Conservation (phyloP, 805 yeast genomes). For the Spathaspora passalidarum region DNA sequence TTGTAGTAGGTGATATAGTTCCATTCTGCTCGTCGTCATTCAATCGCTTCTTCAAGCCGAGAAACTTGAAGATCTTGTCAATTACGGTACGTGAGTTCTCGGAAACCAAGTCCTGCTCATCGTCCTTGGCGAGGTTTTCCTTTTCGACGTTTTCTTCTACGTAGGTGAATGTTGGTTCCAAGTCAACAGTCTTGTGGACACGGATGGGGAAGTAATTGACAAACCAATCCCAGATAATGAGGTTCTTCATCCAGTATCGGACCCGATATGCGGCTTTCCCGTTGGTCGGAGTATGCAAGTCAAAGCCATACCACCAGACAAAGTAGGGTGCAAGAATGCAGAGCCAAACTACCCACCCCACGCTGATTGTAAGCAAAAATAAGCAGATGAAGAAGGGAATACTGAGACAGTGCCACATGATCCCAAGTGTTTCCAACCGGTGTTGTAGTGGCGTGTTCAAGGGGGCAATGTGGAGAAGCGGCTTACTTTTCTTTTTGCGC, state of each 20-base stretch:
- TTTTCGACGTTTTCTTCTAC: conserved; percentile 17
- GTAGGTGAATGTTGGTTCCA: conserved; percentile 68
- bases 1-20: background rate
- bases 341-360: conserved; percentile 68
- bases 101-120: conserved; percentile 42
- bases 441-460: conserved; percentile 51
- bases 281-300: conserved; percentile 67
- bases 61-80: conserved; percentile 31
- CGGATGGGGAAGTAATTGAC: conserved; percentile 77
- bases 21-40: conserved; percentile 22
- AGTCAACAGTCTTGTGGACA: conserved; percentile 62
- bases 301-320: conserved; percentile 49
- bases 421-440: conserved; percentile 63
- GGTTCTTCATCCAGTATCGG: conserved; percentile 54
- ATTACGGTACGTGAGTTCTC: conserved; percentile 34
- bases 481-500: conserved; percentile 2
- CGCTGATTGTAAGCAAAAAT: conserved; percentile 46
- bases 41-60: conserved; percentile 37
- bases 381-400: conserved; percentile 57
- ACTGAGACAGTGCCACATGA: conserved; percentile 71
- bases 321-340: conserved; percentile 59
- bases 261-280: conserved; percentile 64
- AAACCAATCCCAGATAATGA: conserved; percentile 66
- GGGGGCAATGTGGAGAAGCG: conserved; percentile 47
- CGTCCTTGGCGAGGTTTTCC: conserved; percentile 24